A percentile compares a stretch with the other conserved stretches of the same genome.
Evolutionary conservation across 257 asterid species (phyloP).

Genomic region (Asclepias syriaca): DNA sequence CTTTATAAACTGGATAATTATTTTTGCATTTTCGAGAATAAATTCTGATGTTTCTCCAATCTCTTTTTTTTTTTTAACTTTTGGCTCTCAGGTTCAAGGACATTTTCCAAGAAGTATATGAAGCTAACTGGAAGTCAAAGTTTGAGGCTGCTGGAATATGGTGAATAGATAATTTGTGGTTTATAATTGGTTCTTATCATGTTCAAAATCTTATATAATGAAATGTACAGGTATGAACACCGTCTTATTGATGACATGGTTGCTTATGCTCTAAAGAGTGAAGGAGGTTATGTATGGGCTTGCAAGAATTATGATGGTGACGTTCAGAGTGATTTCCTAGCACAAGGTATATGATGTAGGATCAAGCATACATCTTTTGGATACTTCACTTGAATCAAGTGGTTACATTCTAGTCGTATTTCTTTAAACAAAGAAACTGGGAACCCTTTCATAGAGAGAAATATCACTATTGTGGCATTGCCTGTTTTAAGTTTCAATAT

Average conservation of each 20-base stretch:
- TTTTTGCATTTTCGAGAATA: not conserved
- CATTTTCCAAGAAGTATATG: conserved; percentile 94
- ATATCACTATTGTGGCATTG: not conserved
- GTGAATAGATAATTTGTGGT: conserved; percentile 34
- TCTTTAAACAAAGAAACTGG: not conserved
- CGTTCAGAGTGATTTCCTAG: conserved; percentile 98
- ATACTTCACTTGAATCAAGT: not conserved
- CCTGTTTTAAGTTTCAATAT: not conserved
- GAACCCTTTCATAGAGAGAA: not conserved
- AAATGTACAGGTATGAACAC: conserved; percentile 76
- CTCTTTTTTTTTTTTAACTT: conserved; percentile 4
- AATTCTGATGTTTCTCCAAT: not conserved
- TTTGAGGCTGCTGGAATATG: conserved; percentile 86
- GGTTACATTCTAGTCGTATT: too few relatives aligned
- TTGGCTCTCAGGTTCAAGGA: conserved; percentile 75
- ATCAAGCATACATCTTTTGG: not conserved
- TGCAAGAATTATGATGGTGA: conserved; percentile 99
- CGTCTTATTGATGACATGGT: conserved; percentile 99
- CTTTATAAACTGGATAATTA: not conserved
- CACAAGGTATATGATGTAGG: conserved; percentile 66
- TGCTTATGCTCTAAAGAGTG: conserved; percentile 97
- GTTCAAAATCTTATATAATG: not conserved
- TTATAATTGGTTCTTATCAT: not conserved
- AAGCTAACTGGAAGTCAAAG: conserved; percentile 77
- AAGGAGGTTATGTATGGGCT: conserved; percentile 99